Evolutionary conservation across 1,139 yeast species (phyloP).

Genomic region (Geotrichum cucujoidarum): DNA sequence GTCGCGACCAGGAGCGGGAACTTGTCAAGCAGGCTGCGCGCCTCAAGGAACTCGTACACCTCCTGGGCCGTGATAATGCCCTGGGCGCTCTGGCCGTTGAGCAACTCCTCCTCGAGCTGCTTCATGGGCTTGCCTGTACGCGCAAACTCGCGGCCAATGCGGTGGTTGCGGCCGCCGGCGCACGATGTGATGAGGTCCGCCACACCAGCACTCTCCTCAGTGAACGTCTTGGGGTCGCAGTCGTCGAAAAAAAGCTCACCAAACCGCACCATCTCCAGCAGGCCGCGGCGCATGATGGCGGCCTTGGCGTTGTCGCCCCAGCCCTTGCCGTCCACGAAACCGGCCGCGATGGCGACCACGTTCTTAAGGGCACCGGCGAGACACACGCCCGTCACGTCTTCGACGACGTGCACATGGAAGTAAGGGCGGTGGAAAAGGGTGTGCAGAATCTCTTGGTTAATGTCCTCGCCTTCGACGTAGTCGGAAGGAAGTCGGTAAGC

Average conservation of each 20-base stretch:
- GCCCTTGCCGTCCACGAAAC: constrained; percentile 91
- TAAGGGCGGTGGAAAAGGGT: constrained; percentile 88
- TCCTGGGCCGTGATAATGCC: constrained; percentile 86
- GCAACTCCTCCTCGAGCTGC: constrained; percentile 73
- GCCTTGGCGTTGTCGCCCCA: constrained; percentile 99
- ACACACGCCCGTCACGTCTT: constrained; percentile 90
- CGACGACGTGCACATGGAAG: constrained; percentile 86
- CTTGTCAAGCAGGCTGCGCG: constrained; percentile 56
- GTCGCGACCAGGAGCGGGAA: constrained; percentile 88
- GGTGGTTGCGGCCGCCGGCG: constrained; percentile 91
- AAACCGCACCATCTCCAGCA: constrained; percentile 80
- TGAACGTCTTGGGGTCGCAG: constrained; percentile 70
- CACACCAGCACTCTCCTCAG: constrained; percentile 91
- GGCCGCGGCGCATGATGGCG: constrained; percentile 90
- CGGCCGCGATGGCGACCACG: constrained; percentile 88
- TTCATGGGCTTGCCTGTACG: constrained; percentile 65
- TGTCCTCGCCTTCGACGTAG: constrained; percentile 59
- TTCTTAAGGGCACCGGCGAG: constrained; percentile 94
- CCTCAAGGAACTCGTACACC: constrained; percentile 74
- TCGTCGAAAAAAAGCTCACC: constrained; percentile 70
- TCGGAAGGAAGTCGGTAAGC: constrained; percentile 60
- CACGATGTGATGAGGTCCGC: constrained; percentile 96
- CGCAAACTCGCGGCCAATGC: constrained; percentile 63
- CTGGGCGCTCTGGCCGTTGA: constrained; percentile 93
- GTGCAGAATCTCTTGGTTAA: constrained; percentile 62